phyloP scores from a whole-genome alignment of 179 eudicot species.

The Vitellaria paradoxa region DNA sequence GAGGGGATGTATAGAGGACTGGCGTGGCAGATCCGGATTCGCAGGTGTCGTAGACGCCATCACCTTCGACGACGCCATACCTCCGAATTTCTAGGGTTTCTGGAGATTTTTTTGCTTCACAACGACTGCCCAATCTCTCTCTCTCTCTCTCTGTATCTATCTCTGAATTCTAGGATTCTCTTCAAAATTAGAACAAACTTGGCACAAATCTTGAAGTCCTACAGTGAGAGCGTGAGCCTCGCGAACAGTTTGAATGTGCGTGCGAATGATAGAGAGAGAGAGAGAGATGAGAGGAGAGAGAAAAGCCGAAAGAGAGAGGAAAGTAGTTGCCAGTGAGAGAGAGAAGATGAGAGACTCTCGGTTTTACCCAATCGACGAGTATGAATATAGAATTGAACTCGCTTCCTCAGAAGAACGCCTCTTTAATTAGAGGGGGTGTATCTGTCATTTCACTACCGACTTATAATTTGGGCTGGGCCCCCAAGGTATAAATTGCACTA shows the following conservation, averaged over 20 bases:
- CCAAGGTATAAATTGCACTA: too few relatives aligned
- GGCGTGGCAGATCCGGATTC: constrained; percentile 45
- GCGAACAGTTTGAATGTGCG: constrained; percentile 7
- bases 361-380: neutral
- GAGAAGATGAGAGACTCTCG: neutral
- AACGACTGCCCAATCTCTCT: neutral
- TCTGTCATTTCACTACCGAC: neutral
- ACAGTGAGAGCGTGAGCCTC: constrained; percentile 8
- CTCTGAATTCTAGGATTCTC: neutral
- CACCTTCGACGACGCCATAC: constrained; percentile 51
- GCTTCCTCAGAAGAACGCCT: neutral
- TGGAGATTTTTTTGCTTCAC: neutral
- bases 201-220: neutral
- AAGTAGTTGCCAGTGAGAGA: neutral
- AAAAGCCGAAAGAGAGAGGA: neutral
- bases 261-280: neutral
- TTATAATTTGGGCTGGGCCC: neutral
- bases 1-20: constrained; percentile 23
- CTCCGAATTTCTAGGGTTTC: constrained; percentile 20
- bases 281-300: neutral
- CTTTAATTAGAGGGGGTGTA: too few relatives aligned
- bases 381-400: neutral
- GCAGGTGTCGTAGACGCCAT: constrained; percentile 37
- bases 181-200: neutral
- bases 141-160: neutral